Evolutionary conservation across 352 stramenopile species (phyloP).

Genomic region (Pythium folliculosum): DNA sequence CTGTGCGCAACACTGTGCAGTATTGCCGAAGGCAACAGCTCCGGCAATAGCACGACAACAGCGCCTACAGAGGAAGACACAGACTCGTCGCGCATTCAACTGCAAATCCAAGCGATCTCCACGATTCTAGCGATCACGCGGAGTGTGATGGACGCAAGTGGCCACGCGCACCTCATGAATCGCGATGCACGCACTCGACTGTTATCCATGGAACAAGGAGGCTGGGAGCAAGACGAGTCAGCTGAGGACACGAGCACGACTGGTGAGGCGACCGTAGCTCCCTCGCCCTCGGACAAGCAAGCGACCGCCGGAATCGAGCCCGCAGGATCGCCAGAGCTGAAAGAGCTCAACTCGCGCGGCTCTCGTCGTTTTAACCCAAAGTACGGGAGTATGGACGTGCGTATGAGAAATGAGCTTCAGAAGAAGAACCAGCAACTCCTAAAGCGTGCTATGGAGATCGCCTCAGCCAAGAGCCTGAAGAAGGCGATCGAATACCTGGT

Average conservation of each 20-base stretch:
- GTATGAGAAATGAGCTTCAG: constrained; percentile 84
- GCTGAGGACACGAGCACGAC: constrained; percentile 12
- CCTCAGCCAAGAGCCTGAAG: constrained; percentile 81
- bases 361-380: constrained; percentile 23
- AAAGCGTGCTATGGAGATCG: constrained; percentile 80
- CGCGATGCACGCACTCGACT: constrained; percentile 71
- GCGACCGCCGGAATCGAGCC: not conserved
- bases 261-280: no score
- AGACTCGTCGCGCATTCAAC: constrained; percentile 35
- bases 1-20: constrained; percentile 72
- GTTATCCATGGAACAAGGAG: constrained; percentile 83
- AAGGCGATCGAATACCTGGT: constrained; percentile 87
- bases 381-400: constrained; percentile 59
- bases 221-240: constrained; percentile 83
- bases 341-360: not conserved
- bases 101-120: constrained; percentile 70
- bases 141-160: constrained; percentile 88
- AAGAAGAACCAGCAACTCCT: constrained; percentile 81
- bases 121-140: constrained; percentile 75
- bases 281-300: not conserved
- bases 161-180: constrained; percentile 84
- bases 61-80: constrained; percentile 38
- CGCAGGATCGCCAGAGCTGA: constrained; percentile 4
- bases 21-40: constrained; percentile 63
- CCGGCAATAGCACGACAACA: constrained; percentile 35